These are phyloP conservation scores for Cladophialophora chaetospira DNA, from an alignment of 2,329 filamentous ascomycete genomes.

Conservation along the genomic window DNA sequence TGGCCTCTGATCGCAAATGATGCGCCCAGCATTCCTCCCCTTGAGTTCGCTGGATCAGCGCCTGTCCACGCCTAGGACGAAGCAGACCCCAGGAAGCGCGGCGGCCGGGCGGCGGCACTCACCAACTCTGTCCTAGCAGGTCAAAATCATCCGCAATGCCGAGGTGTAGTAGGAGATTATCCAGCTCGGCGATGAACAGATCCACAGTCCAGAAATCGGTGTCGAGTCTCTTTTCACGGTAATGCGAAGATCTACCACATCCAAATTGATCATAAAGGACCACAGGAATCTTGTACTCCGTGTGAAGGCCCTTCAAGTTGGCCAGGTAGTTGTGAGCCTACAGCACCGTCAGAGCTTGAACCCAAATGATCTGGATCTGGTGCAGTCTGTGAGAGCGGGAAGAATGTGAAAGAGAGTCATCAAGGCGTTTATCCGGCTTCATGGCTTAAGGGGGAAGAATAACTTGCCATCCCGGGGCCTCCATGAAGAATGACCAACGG, in stretches of 20 bases:
- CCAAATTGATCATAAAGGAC: conserved; percentile 60
- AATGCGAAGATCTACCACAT: conserved; percentile 52
- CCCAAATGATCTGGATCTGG: background rate
- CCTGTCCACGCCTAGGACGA: background rate
- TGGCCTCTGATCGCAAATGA: conserved; percentile 44
- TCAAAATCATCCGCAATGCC: conserved; percentile 45
- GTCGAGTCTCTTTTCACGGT: conserved; percentile 50
- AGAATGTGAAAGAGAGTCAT: too few relatives aligned
- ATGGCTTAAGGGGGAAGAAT: too few relatives aligned
- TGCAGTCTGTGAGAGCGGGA: background rate
- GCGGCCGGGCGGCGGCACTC: background rate
- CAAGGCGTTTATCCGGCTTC: too few relatives aligned
- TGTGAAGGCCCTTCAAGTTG: conserved; percentile 43
- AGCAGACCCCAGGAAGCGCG: background rate
- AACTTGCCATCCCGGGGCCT: conserved; percentile 38
- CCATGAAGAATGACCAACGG: conserved; percentile 47
- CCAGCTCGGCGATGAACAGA: conserved; percentile 53
- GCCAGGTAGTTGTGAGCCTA: conserved; percentile 50
- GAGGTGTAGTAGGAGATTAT: conserved; percentile 50
- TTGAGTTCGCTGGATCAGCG: background rate
- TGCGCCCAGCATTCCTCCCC: conserved; percentile 53
- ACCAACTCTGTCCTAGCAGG: conserved; percentile 55
- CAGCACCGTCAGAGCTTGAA: conserved; percentile 36
- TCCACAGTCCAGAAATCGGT: conserved; percentile 51
- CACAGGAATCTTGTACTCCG: conserved; percentile 44